phyloP scores from a whole-genome alignment of 2,329 filamentous ascomycete species.

The Talaromyces sp. region DNA sequence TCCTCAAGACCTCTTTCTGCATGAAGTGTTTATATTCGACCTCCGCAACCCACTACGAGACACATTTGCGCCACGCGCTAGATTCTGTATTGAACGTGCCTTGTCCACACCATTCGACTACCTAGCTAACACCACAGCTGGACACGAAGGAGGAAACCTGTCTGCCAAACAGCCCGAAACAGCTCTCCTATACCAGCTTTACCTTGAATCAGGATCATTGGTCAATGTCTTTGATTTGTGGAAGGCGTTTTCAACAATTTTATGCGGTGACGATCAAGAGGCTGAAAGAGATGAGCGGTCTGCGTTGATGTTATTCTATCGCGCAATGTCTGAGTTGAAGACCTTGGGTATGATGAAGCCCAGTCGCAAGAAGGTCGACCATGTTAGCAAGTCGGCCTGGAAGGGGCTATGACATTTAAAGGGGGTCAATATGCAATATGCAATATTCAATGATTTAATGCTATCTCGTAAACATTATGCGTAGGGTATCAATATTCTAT shows the following conservation, averaged over 20 bases:
- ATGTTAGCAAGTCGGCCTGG: constrained; percentile 78
- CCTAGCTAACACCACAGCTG: constrained; percentile 45
- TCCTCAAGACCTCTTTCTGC: constrained; percentile 51
- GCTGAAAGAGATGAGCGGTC: constrained; percentile 31
- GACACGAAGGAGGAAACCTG: constrained; percentile 39
- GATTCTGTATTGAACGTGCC: constrained; percentile 59
- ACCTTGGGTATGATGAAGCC: constrained; percentile 82
- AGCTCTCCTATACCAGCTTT: constrained; percentile 60
- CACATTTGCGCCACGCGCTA: constrained; percentile 56
- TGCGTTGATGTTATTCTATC: constrained; percentile 73
- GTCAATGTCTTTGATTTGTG: constrained; percentile 62
- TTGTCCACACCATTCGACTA: constrained; percentile 60
- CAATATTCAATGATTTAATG: not conserved
- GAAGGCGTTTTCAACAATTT: constrained; percentile 58
- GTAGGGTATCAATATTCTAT: constrained; percentile 32
- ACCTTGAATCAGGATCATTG: constrained; percentile 59
- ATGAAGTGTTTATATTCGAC: constrained; percentile 59
- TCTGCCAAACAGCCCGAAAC: constrained; percentile 56
- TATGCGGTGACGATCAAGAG: constrained; percentile 33
- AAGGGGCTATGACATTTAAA: constrained; percentile 55
- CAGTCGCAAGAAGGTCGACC: constrained; percentile 88
- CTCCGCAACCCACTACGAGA: constrained; percentile 56
- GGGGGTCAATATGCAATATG: not conserved
- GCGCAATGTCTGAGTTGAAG: constrained; percentile 77
- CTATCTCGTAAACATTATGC: constrained; percentile 4